Base-by-base conservation (phyloP, 2,329 filamentous ascomycete species). In the Hymenoscyphus scutula region DNA sequence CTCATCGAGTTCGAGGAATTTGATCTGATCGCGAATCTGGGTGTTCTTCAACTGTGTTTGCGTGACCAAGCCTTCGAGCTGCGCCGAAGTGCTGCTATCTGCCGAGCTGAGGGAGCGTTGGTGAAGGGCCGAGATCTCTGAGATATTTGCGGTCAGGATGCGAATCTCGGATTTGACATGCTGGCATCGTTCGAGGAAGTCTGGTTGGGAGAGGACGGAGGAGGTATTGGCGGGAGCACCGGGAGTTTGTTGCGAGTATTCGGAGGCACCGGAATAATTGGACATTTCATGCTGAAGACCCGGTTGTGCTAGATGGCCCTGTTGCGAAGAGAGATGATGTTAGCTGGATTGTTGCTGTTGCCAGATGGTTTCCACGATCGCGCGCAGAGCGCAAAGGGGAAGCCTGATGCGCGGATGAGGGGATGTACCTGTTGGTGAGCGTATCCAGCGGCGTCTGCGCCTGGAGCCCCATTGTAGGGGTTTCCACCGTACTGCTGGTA, bases 1-100 rank as follows among this genome's bases (percentile, higher is more conserved):
- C 54, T 87, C 84, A 75, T 94, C 90, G 64, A 78, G 80, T 77
- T 92, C 89, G 60, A 94, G 81, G 69, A 83, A 84, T 76, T 90
- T 90, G 79, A 94, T 90, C 77, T 90, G 86, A 73, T 91, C 87
- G 74, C 89, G 88, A 80, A 94, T 91, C 67, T 84, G 81, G n/a
- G 84, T 87, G 77, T 90, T 92, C 71, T 88, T 83, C 67, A 87
- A 78, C 74, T 91, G 88, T 5, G 89, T 92, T 69, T 90, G 81
- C 54, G 86, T 80, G 62, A 91, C 84, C 59, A 89, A 81, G 70
- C 83, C 80, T 75, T 93, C 76, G 86, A 74, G 83, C 56, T 80
- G 76, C 59, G 78, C 78, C 57, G 82, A 80, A 41, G 76, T 73
- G 58, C 71, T 74, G 53, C 78, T 77, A 74, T 91, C 89, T 62